A percentile compares a stretch with the other conserved stretches of the same genome.
phyloP scores from a whole-genome alignment of 176 grass and related monocot species.

The Bonia amplexicaulis region DNA sequence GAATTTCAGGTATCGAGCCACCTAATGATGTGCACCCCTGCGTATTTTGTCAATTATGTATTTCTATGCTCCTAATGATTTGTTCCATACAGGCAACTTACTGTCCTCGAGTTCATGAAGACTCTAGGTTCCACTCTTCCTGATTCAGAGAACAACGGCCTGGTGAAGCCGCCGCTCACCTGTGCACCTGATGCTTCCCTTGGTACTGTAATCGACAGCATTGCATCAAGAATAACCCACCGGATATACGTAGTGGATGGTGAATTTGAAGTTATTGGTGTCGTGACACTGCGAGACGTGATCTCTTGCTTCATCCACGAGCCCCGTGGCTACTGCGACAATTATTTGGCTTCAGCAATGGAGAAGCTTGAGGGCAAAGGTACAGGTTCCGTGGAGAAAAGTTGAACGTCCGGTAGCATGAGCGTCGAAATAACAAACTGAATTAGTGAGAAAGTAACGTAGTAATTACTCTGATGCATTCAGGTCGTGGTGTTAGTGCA shows the following conservation, averaged over 20 bases:
- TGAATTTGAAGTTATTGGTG: slow-evolving; percentile 49
- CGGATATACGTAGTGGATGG: slow-evolving; percentile 73
- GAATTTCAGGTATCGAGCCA: slow-evolving; percentile 60
- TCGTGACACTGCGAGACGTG: slow-evolving; percentile 83
- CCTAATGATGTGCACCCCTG: not conserved
- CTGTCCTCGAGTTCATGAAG: slow-evolving; percentile 73
- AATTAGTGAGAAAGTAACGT: not conserved
- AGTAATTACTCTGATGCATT: not conserved
- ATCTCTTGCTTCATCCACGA: slow-evolving; percentile 90
- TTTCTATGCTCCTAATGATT: not conserved
- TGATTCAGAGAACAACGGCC: slow-evolving; percentile 33
- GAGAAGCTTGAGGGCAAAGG: slow-evolving; percentile 25
- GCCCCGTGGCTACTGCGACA: slow-evolving; percentile 62
- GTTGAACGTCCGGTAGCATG: not conserved
- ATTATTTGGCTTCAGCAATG: slow-evolving; percentile 27
- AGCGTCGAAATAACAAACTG: not conserved
- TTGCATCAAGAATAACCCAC: slow-evolving; percentile 76
- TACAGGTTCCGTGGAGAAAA: not conserved
- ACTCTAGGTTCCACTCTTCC: slow-evolving; percentile 57
- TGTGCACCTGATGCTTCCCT: slow-evolving; percentile 51
- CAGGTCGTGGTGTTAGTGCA: slow-evolving; percentile 2
- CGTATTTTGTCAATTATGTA: not conserved
- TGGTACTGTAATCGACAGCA: slow-evolving; percentile 75
- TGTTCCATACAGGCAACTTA: slow-evolving; percentile 44
- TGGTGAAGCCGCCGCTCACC: slow-evolving; percentile 48